A percentile compares a stretch with the other conserved stretches of the same genome.
phyloP scores from a whole-genome alignment of 192 early-diverging fungal genomes.

The Coemansia biformis region DNA sequence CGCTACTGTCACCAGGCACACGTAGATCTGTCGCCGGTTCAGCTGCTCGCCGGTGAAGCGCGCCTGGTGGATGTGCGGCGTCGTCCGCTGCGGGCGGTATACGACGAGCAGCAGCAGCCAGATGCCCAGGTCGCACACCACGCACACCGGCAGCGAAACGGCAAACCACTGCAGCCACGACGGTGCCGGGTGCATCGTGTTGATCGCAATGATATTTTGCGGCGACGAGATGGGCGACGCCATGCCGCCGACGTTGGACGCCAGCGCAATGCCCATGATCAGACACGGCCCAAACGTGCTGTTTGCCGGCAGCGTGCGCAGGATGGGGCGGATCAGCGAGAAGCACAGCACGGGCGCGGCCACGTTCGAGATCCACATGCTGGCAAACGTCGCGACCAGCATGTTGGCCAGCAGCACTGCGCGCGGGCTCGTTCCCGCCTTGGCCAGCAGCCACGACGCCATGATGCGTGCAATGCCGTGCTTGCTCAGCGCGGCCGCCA shows the following conservation, averaged over 20 bases:
- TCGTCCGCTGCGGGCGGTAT: constrained; percentile 70
- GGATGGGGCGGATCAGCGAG: constrained; percentile 87
- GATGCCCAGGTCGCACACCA: constrained; percentile 71
- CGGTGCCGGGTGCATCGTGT: constrained; percentile 82
- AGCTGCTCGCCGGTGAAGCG: constrained; percentile 38
- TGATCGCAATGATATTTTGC: constrained; percentile 96
- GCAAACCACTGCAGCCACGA: constrained; percentile 90
- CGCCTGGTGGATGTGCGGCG: constrained; percentile 56
- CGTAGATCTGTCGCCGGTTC: constrained; percentile 66
- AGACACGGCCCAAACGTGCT: constrained; percentile 79
- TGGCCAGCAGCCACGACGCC: constrained; percentile 81
- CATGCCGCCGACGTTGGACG: constrained; percentile 96
- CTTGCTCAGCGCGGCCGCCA: constrained; percentile 92
- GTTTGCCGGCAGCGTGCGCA: constrained; percentile 78
- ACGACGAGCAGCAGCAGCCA: constrained; percentile 77
- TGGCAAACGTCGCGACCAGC: constrained; percentile 93
- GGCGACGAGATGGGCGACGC: constrained; percentile 93
- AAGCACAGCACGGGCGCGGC: constrained; percentile 97
- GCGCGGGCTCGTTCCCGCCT: constrained; percentile 81
- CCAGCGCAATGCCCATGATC: constrained; percentile 94
- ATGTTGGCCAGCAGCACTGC: constrained; percentile 87
- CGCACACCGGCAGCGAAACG: constrained; percentile 78
- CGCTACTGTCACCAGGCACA: constrained; percentile 61
- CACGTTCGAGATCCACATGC: constrained; percentile 98
- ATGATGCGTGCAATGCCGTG: constrained; percentile 89